Evolutionary conservation across 2,329 filamentous ascomycete species (phyloP).

Genomic region (Talaromyces sp.): DNA sequence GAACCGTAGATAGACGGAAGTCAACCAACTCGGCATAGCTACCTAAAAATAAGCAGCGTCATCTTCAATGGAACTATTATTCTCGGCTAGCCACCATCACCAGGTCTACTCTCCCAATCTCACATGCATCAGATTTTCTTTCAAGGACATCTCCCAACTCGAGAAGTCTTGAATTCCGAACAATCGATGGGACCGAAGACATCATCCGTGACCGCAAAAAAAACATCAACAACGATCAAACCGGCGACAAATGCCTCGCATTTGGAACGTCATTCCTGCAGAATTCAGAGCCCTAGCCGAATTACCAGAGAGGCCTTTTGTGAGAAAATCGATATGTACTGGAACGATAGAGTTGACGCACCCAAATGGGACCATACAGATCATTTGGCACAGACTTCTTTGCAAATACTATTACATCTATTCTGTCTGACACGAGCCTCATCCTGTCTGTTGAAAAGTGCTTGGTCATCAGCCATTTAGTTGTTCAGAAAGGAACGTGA

Average conservation of each 20-base stretch:
- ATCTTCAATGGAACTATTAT: too few relatives aligned
- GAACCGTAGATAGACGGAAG: neutral
- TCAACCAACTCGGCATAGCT: neutral
- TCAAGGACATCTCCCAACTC: neutral
- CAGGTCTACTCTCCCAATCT: too few relatives aligned
- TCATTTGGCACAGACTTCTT: neutral
- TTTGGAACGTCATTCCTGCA: neutral
- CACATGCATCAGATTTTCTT: too few relatives aligned
- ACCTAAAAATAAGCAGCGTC: neutral
- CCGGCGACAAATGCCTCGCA: neutral
- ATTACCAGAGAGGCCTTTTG: neutral
- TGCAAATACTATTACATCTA: neutral
- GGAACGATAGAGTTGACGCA: neutral
- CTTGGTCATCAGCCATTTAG: neutral
- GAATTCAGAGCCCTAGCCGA: neutral
- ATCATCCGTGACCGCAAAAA: neutral
- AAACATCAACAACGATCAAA: neutral
- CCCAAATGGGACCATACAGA: neutral
- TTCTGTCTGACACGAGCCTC: neutral
- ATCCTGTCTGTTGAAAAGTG: neutral
- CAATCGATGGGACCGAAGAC: neutral
- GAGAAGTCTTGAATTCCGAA: neutral
- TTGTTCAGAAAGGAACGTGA: neutral
- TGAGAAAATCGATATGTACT: neutral
- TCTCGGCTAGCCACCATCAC: too few relatives aligned